Conservation (phyloP, 2,329 filamentous ascomycete genomes). For the Akanthomyces dipterigenus region DNA sequence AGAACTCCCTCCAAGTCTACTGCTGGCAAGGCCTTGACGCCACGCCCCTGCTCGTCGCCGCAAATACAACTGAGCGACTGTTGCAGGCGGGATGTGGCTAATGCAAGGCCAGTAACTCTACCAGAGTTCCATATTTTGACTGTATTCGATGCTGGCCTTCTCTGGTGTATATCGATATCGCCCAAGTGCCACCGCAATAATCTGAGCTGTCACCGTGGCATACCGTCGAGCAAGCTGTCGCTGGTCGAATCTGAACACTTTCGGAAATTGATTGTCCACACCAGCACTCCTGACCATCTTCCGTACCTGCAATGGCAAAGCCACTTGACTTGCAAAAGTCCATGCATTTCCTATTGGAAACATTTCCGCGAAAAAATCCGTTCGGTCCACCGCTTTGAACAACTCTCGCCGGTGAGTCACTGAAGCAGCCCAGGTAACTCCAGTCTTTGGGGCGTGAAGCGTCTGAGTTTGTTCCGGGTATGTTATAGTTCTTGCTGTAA, state of each 20-base stretch:
- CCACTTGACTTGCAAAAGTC: conserved; percentile 36
- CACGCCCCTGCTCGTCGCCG: not conserved
- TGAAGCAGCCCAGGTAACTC: conserved; percentile 27
- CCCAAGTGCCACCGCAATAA: conserved; percentile 23
- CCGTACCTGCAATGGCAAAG: conserved; percentile 40
- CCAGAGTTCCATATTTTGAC: not conserved
- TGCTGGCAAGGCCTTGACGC: not conserved
- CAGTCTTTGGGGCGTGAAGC: conserved; percentile 15
- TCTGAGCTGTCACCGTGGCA: conserved; percentile 16
- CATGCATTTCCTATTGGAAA: conserved; percentile 45
- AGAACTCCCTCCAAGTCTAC: not conserved
- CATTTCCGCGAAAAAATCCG: conserved; percentile 25
- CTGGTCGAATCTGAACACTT: conserved; percentile 19
- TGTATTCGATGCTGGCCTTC: no score
- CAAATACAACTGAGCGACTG: not conserved
- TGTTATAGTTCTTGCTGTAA: not conserved
- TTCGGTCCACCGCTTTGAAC: conserved; percentile 17
- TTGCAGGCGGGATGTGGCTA: not conserved
- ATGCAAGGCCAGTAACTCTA: not conserved
- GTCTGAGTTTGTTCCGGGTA: not conserved
- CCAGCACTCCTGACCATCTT: conserved; percentile 46
- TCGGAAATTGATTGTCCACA: conserved; percentile 31
- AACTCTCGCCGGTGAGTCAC: conserved; percentile 18
- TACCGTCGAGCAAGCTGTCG: conserved; percentile 18
- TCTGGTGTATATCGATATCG: conserved; percentile 17